A percentile compares a stretch with the other conserved stretches of the same genome.
Conservation (phyloP, 352 stramenopile species). For the Elongisporangium undulatum region DNA sequence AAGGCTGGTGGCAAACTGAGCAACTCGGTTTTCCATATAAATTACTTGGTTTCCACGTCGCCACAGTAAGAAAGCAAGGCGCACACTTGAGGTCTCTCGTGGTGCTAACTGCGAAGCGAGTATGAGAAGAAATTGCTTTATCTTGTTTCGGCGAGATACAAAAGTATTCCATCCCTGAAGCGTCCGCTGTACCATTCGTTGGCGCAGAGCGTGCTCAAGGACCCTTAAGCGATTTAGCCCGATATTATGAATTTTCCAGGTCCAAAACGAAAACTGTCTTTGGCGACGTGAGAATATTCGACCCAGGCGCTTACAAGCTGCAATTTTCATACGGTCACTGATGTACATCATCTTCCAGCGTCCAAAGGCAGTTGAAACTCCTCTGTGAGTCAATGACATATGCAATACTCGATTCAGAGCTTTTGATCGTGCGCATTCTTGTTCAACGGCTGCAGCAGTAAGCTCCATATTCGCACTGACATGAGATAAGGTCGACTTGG, state of each 20-base stretch:
- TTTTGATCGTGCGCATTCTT: background rate
- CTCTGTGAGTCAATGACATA: background rate
- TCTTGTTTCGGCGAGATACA: background rate
- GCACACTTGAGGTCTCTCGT: background rate
- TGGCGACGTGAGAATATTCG: conserved; percentile 12
- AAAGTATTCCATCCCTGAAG: background rate
- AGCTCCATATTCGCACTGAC: background rate
- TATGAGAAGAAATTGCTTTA: background rate
- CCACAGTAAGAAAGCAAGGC: background rate
- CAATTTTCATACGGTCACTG: conserved; percentile 2
- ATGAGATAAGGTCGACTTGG: background rate
- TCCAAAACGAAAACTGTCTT: conserved; percentile 12
- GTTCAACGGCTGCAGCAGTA: background rate
- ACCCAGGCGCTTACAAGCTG: conserved; percentile 9
- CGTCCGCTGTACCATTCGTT: background rate
- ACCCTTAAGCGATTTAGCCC: background rate
- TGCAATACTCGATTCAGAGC: background rate
- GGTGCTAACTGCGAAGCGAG: background rate
- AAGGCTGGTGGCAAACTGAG: conserved; percentile 7
- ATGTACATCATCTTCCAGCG: conserved; percentile 16
- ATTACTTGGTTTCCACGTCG: background rate
- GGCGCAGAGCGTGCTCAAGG: background rate
- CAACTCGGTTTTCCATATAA: conserved; percentile 16
- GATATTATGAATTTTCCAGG: conserved; percentile 19
- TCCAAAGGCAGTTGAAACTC: conserved; percentile 12